Evolutionary conservation across 441 rosid genomes (phyloP).

Genomic region (Gossypium gossypioides): DNA sequence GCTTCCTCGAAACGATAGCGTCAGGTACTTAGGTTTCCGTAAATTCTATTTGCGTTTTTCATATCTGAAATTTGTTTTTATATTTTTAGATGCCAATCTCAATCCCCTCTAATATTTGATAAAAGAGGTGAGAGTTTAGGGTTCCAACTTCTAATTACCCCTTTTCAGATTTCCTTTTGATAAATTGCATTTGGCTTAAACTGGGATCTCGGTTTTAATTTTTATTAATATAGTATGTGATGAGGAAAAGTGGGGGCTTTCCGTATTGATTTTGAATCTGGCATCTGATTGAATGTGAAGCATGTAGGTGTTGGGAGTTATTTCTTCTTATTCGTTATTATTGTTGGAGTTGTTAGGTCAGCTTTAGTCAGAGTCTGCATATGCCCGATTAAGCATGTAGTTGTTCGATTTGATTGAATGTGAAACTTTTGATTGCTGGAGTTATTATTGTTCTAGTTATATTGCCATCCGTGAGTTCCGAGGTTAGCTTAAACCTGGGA

Average conservation of each 20-base stretch:
- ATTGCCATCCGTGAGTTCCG: background rate
- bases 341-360: background rate
- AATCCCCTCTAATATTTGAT: background rate
- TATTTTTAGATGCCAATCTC: background rate
- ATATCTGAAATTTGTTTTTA: conserved; percentile 15
- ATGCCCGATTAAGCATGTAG: too few species aligned
- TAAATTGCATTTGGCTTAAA: background rate
- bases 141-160: background rate
- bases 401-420: too few species aligned
- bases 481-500: background rate
- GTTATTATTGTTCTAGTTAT: background rate
- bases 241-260: background rate
- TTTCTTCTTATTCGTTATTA: background rate
- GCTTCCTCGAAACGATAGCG: background rate
- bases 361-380: too few species aligned
- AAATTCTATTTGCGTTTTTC: background rate
- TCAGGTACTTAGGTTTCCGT: conserved; percentile 20
- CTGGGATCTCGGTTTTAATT: background rate
- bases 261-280: background rate
- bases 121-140: background rate
- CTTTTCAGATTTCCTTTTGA: background rate
- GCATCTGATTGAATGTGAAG: background rate
- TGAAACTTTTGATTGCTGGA: too few species aligned
- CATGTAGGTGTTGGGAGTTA: background rate
- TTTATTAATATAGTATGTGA: background rate